Conservation (phyloP, 495 filamentous ascomycete species). For the Neurospora africana region DNA sequence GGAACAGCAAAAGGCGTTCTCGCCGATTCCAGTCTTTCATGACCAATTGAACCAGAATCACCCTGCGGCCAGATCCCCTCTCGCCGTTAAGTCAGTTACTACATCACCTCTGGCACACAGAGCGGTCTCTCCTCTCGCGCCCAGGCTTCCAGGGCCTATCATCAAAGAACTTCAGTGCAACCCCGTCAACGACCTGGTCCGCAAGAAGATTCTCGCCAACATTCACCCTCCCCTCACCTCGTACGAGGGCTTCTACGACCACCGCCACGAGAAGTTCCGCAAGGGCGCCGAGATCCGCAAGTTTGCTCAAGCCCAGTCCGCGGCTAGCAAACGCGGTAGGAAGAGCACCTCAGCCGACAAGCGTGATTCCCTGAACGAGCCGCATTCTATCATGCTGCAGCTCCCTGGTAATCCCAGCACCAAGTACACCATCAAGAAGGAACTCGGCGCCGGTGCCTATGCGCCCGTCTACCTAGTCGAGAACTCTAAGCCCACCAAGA, state of each 20-base stretch:
- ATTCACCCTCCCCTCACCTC: slow-evolving; percentile 58
- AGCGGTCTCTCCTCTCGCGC: slow-evolving; percentile 1
- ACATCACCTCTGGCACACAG: background rate
- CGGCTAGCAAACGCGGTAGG: slow-evolving; percentile 49
- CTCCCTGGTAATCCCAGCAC: slow-evolving; percentile 48
- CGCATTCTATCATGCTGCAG: slow-evolving; percentile 48
- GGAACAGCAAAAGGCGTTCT: slow-evolving; percentile 26
- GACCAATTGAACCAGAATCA: slow-evolving; percentile 22
- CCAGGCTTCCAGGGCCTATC: slow-evolving; percentile 42
- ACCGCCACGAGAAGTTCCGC: slow-evolving; percentile 45
- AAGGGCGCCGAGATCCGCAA: slow-evolving; percentile 66
- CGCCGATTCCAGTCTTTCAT: slow-evolving; percentile 1
- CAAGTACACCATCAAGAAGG: slow-evolving; percentile 68
- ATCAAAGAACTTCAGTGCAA: slow-evolving; percentile 81
- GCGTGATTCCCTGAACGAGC: slow-evolving; percentile 33
- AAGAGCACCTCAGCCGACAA: slow-evolving; percentile 45
- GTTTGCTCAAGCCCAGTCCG: slow-evolving; percentile 46
- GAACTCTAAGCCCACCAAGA: slow-evolving; percentile 40
- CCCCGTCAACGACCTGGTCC: slow-evolving; percentile 65
- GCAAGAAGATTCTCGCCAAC: slow-evolving; percentile 60
- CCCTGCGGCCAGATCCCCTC: slow-evolving; percentile 5
- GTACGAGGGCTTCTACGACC: slow-evolving; percentile 69
- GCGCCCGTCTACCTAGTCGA: slow-evolving; percentile 89
- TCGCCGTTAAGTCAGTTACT: background rate
- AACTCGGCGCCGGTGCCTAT: slow-evolving; percentile 87